Percentiles rank a stretch among this genome's conserved stretches.
phyloP scores from a whole-genome alignment of 768 basidiomycete species.

The Pholiota microspora region DNA sequence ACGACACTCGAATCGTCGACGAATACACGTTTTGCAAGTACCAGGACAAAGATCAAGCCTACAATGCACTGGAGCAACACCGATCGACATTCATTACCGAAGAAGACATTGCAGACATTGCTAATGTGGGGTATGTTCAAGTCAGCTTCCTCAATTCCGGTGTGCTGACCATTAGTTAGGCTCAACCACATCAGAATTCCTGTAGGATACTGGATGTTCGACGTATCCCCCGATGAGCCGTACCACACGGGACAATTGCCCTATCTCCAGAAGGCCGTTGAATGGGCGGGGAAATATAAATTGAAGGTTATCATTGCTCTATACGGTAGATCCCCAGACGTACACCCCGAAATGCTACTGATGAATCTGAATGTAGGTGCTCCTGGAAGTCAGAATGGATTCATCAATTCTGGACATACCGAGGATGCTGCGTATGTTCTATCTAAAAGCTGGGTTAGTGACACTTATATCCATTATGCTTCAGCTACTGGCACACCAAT shows the following conservation, averaged over 20 bases:
- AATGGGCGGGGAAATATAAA: constrained; percentile 65
- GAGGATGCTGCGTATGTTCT: constrained; percentile 45
- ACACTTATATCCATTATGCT: not conserved
- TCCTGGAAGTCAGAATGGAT: constrained; percentile 84
- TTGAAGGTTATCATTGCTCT: constrained; percentile 82
- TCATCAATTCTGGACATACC: constrained; percentile 77
- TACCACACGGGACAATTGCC: constrained; percentile 73
- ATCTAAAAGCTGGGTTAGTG: not conserved
- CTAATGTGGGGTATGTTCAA: constrained; percentile 61
- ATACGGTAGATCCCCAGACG: constrained; percentile 36
- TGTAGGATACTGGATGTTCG: constrained; percentile 88
- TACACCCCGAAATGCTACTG: not conserved
- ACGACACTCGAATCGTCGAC: constrained; percentile 10
- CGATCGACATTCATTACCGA: constrained; percentile 86
- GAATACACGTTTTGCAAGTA: constrained; percentile 15
- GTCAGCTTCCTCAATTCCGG: not conserved
- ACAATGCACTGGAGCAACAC: constrained; percentile 48
- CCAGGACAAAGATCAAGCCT: not conserved
- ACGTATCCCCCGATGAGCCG: constrained; percentile 72
- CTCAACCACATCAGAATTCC: constrained; percentile 81
- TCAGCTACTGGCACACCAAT: constrained; percentile 64
- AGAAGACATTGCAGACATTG: constrained; percentile 68
- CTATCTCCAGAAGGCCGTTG: constrained; percentile 61
- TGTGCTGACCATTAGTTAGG: constrained; percentile 39
- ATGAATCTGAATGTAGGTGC: constrained; percentile 36